These are phyloP conservation scores for Termitomyces bulborhizus DNA, from an alignment of 768 basidiomycete species.

Conservation along the genomic window DNA sequence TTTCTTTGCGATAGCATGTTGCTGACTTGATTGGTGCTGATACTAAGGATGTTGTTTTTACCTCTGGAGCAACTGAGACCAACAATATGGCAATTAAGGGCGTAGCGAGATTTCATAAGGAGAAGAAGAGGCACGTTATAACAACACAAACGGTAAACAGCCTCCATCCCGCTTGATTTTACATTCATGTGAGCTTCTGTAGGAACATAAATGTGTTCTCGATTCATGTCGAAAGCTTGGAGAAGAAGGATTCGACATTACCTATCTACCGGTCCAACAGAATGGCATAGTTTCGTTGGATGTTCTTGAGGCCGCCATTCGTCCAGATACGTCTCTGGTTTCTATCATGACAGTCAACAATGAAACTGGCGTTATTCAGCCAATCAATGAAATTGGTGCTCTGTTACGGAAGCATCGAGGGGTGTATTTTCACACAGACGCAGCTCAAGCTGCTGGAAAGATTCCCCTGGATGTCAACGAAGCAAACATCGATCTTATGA, in stretches of 20 bases:
- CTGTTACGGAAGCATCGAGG: conserved; percentile 83
- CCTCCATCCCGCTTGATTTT: neutral
- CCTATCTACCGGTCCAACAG: conserved; percentile 89
- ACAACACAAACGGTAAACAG: conserved; percentile 86
- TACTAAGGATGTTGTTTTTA: conserved; percentile 93
- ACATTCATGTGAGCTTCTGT: neutral
- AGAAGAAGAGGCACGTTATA: conserved; percentile 89
- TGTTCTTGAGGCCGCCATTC: conserved; percentile 79
- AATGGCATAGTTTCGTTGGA: conserved; percentile 80
- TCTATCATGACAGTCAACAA: conserved; percentile 99
- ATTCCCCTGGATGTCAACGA: conserved; percentile 90
- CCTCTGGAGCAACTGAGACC: conserved; percentile 95
- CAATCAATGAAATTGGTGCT: conserved; percentile 89
- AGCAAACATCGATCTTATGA: conserved; percentile 93
- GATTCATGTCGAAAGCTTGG: conserved; percentile 94
- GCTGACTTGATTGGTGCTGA: conserved; percentile 93
- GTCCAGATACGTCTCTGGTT: conserved; percentile 89
- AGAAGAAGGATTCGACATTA: conserved; percentile 96
- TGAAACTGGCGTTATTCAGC: conserved; percentile 98
- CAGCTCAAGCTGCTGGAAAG: conserved; percentile 92
- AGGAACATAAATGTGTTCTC: conserved; percentile 99
- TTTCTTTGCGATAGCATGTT: conserved; percentile 50
- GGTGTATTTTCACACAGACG: conserved; percentile 95
- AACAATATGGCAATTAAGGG: conserved; percentile 99
- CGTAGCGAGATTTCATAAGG: conserved; percentile 90